Conservation (phyloP, 2,329 filamentous ascomycete species). For the Pestalotiopsis fici region DNA sequence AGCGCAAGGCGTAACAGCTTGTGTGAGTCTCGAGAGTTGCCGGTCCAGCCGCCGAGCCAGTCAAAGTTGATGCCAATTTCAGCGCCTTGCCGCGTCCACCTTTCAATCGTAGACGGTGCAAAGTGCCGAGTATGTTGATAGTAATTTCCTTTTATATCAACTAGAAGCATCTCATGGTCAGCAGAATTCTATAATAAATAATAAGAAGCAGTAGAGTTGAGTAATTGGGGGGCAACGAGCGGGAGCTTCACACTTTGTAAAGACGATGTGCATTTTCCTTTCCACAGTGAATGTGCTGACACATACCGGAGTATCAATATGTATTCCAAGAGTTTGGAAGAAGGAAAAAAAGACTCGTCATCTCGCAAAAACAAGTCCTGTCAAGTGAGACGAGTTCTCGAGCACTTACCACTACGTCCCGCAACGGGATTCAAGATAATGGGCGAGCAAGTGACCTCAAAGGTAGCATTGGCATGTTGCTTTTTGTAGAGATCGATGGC, state of each 20-base stretch:
- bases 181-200: neutral
- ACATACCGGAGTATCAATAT: neutral
- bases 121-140: constrained; percentile 32
- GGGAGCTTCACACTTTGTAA: neutral
- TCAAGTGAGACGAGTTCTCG: neutral
- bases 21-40: constrained; percentile 46
- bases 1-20: constrained; percentile 46
- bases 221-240: neutral
- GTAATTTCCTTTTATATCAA: constrained; percentile 36
- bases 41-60: constrained; percentile 39
- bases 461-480: constrained; percentile 42
- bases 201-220: neutral
- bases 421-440: constrained; percentile 40
- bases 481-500: constrained; percentile 43
- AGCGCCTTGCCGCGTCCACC: constrained; percentile 28
- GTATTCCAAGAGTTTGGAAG: neutral
- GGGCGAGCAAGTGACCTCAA: constrained; percentile 48
- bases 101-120: constrained; percentile 21
- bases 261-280: neutral
- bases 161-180: constrained; percentile 14
- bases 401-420: constrained; percentile 26
- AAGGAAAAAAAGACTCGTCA: neutral
- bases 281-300: neutral
- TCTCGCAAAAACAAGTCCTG: neutral
- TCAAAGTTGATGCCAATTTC: constrained; percentile 40